Evolutionary conservation across 495 filamentous ascomycete genomes (phyloP).

Genomic region (Stereocaulon alpinum): DNA sequence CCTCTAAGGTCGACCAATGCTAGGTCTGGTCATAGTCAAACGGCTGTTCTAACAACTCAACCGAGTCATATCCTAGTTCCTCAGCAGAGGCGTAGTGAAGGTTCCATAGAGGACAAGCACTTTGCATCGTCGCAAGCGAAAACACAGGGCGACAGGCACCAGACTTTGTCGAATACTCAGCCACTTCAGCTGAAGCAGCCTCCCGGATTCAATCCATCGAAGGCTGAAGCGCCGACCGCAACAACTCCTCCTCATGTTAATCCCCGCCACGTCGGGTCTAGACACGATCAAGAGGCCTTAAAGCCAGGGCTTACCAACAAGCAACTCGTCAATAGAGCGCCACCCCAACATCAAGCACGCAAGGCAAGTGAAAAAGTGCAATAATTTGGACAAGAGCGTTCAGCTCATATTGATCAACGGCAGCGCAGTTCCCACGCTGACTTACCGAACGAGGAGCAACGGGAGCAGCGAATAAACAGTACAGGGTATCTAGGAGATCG

Average conservation of each 20-base stretch:
- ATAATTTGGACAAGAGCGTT: not conserved
- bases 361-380: not conserved
- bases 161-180: not conserved
- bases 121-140: not conserved
- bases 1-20: not conserved
- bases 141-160: not conserved
- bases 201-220: not conserved
- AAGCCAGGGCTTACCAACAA: not conserved
- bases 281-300: not conserved
- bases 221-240: not conserved
- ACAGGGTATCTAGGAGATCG: not conserved
- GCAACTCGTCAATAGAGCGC: not conserved
- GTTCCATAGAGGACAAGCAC: not conserved
- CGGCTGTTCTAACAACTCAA: not conserved
- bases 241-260: not conserved
- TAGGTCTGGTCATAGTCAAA: not conserved
- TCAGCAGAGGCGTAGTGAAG: not conserved
- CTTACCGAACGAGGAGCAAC: not conserved
- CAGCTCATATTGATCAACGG: not conserved
- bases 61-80: not conserved
- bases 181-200: not conserved
- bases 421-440: not conserved
- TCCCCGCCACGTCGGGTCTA: not conserved
- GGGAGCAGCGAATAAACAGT: not conserved
- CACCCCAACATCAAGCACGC: not conserved